A percentile compares a stretch with the other conserved stretches of the same genome.
These are phyloP conservation scores for Xylariales sp. DNA, from an alignment of 2,329 filamentous ascomycete genomes.

Conservation along the genomic window DNA sequence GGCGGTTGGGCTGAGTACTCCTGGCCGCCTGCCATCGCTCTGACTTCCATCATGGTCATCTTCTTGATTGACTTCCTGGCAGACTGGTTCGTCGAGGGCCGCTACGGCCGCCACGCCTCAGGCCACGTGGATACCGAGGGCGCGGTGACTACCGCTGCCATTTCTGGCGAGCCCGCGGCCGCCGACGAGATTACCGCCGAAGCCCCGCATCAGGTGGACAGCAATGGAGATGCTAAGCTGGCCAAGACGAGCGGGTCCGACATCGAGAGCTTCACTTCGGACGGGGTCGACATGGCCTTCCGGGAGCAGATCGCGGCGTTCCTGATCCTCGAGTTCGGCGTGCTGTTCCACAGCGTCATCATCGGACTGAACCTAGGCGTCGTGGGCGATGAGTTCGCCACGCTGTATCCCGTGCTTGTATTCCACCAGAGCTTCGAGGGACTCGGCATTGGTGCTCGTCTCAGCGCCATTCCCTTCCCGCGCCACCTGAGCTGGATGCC, in stretches of 20 bases:
- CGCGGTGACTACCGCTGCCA: constrained; percentile 50
- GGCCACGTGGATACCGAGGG: background rate
- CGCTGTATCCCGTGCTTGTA: constrained; percentile 62
- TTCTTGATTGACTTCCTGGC: constrained; percentile 87
- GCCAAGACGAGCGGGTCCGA: too few relatives aligned
- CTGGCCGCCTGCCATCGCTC: constrained; percentile 77
- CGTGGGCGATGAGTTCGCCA: constrained; percentile 48
- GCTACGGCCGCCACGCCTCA: background rate
- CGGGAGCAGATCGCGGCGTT: constrained; percentile 80
- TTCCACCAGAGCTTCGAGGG: constrained; percentile 96
- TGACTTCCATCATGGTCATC: constrained; percentile 84
- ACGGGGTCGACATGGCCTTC: constrained; percentile 55
- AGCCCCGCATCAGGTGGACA: too few relatives aligned
- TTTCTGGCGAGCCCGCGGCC: constrained; percentile 30
- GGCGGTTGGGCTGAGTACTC: constrained; percentile 50
- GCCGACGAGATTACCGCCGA: too few relatives aligned
- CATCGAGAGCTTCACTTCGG: too few relatives aligned
- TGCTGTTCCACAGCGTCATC: constrained; percentile 92
- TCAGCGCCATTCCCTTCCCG: constrained; percentile 76
- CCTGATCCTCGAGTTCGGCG: constrained; percentile 92
- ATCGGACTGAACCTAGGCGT: constrained; percentile 81
- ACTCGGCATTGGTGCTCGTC: constrained; percentile 80
- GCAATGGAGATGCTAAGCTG: too few relatives aligned
- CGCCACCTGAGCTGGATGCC: constrained; percentile 65
- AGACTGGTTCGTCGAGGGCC: constrained; percentile 1